phyloP scores from a whole-genome alignment of 1,139 yeast species.

The Yamadazyma kanchanaburiensis region DNA sequence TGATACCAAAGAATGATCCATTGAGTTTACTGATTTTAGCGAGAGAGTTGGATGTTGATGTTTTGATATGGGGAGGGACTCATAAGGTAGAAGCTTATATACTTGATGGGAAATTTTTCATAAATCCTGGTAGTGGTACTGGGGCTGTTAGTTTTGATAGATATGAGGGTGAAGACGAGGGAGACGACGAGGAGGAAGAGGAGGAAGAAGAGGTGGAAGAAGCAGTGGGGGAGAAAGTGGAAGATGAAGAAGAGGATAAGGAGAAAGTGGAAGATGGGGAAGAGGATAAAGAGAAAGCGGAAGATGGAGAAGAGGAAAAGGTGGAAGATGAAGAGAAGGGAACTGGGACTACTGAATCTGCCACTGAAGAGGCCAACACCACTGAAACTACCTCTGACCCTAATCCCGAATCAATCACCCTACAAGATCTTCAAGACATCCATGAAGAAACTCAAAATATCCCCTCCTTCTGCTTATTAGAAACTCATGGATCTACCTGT shows the following conservation, averaged over 20 bases:
- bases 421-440: background rate
- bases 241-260: slow-evolving; percentile 9
- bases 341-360: slow-evolving; percentile 10
- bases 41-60: slow-evolving; percentile 87
- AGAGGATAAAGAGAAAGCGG: slow-evolving; percentile 20
- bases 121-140: slow-evolving; percentile 95
- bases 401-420: slow-evolving; percentile 6
- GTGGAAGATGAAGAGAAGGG: slow-evolving; percentile 9
- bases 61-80: slow-evolving; percentile 95
- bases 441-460: slow-evolving; percentile 22
- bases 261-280: slow-evolving; percentile 27
- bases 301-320: slow-evolving; percentile 12
- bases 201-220: slow-evolving; percentile 18
- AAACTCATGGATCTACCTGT: slow-evolving; percentile 73
- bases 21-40: slow-evolving; percentile 79
- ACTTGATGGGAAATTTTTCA: slow-evolving; percentile 85
- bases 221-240: slow-evolving; percentile 9
- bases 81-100: slow-evolving; percentile 92
- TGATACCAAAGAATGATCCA: slow-evolving; percentile 86
- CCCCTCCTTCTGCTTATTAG: slow-evolving; percentile 90
- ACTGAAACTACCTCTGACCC: slow-evolving; percentile 5
- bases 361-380: slow-evolving; percentile 8
- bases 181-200: slow-evolving; percentile 40
- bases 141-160: slow-evolving; percentile 70
- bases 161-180: slow-evolving; percentile 41